phyloP scores from a whole-genome alignment of 1,284 basidiomycete species.

The Agroathelia rolfsii region DNA sequence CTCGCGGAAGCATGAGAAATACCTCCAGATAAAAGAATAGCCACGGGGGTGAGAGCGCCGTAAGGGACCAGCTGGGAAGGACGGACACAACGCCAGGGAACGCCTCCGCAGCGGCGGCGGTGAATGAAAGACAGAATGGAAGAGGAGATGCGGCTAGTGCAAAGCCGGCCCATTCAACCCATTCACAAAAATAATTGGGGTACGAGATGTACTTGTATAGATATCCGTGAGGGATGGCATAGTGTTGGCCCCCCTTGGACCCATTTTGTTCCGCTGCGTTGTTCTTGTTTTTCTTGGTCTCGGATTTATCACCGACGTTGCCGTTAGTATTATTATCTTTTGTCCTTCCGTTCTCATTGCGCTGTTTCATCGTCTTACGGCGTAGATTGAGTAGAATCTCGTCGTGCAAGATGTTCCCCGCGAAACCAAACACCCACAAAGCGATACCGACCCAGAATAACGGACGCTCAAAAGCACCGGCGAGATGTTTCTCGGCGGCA shows the following conservation, averaged over 20 bases:
- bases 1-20: conserved; percentile 68
- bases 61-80: conserved; percentile 4
- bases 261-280: too few species aligned
- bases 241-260: conserved; percentile 38
- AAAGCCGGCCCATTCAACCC: conserved; percentile 79
- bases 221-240: conserved; percentile 76
- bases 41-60: conserved; percentile 61
- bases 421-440: conserved; percentile 64
- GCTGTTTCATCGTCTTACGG: conserved; percentile 31
- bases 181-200: conserved; percentile 91
- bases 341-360: neutral
- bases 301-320: conserved; percentile 10
- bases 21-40: conserved; percentile 69
- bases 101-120: conserved; percentile 5
- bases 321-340: conserved; percentile 20
- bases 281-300: conserved; percentile 13
- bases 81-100: neutral
- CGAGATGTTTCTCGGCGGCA: conserved; percentile 31
- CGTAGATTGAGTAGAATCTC: conserved; percentile 76
- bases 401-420: conserved; percentile 80
- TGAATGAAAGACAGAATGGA: conserved; percentile 18
- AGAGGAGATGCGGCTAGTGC: conserved; percentile 53
- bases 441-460: conserved; percentile 54
- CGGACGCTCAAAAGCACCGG: conserved; percentile 23
- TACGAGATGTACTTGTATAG: conserved; percentile 78